These are phyloP conservation scores for Diaporthe capsici DNA, from an alignment of 2,329 filamentous ascomycete genomes.

Conservation along the genomic window DNA sequence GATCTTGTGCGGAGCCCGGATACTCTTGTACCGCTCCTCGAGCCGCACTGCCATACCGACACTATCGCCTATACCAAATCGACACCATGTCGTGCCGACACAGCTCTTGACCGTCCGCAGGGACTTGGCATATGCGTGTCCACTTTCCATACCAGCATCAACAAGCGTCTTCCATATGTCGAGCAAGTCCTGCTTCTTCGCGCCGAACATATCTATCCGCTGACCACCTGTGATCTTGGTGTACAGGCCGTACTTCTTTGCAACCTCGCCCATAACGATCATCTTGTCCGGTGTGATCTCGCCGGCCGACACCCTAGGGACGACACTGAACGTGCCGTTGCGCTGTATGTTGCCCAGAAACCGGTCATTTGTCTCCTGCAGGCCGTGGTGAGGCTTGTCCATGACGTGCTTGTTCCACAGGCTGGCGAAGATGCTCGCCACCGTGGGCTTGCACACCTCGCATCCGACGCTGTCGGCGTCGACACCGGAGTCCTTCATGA, in stretches of 20 bases:
- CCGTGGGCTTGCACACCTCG: slow-evolving; percentile 87
- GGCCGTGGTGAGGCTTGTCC: slow-evolving; percentile 74
- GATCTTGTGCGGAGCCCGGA: slow-evolving; percentile 90
- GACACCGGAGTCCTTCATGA: slow-evolving; percentile 85
- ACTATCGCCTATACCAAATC: slow-evolving; percentile 89
- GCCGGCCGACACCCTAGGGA: slow-evolving; percentile 85
- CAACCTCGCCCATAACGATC: slow-evolving; percentile 85
- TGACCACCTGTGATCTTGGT: slow-evolving; percentile 95
- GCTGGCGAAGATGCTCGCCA: slow-evolving; percentile 85
- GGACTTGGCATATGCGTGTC: slow-evolving; percentile 92
- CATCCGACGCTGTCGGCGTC: slow-evolving; percentile 82
- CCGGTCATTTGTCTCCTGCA: slow-evolving; percentile 92
- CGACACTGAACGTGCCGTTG: slow-evolving; percentile 90
- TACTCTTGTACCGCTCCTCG: slow-evolving; percentile 92
- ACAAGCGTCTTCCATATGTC: slow-evolving; percentile 86
- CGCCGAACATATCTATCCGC: slow-evolving; percentile 93
- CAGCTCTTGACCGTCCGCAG: slow-evolving; percentile 92
- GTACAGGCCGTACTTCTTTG: slow-evolving; percentile 87
- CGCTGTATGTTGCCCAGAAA: slow-evolving; percentile 92
- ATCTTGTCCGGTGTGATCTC: slow-evolving; percentile 92
- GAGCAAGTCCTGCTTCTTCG: slow-evolving; percentile 86
- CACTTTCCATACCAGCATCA: slow-evolving; percentile 89
- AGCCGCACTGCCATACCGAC: slow-evolving; percentile 91
- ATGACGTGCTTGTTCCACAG: slow-evolving; percentile 89
- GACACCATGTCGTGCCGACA: slow-evolving; percentile 92